Evolutionary conservation across 257 asterid genomes (phyloP).

Genomic region (Rubia yunnanensis): DNA sequence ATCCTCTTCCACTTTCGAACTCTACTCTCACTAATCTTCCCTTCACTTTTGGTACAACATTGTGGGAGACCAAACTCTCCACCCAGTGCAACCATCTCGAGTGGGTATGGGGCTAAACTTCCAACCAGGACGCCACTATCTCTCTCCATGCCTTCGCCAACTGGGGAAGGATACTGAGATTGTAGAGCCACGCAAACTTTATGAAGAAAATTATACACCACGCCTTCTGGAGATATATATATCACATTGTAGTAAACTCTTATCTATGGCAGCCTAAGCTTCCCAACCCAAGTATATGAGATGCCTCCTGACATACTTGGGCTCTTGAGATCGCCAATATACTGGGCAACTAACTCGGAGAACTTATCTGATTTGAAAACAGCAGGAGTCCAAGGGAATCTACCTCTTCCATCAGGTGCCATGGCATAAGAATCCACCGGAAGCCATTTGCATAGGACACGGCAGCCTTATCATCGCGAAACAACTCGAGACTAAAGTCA

Average conservation of each 20-base stretch:
- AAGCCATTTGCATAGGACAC: conserved; percentile 29
- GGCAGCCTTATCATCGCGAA: conserved; percentile 19
- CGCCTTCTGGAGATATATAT: conserved; percentile 43
- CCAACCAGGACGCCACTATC: conserved; percentile 10
- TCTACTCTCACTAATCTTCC: not conserved
- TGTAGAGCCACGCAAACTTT: conserved; percentile 27
- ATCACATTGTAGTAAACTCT: conserved; percentile 19
- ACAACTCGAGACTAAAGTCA: conserved; percentile 20
- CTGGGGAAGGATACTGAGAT: conserved; percentile 14
- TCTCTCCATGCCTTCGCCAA: conserved; percentile 12
- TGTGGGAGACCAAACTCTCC: too few species aligned
- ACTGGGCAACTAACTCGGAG: conserved; percentile 36
- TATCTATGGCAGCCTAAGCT: conserved; percentile 20
- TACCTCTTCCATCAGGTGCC: conserved; percentile 10
- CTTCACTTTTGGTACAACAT: too few species aligned
- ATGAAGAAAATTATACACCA: conserved; percentile 27
- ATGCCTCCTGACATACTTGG: conserved; percentile 28
- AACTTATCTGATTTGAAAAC: conserved; percentile 32
- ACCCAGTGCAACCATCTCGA: too few species aligned
- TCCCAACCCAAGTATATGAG: conserved; percentile 59
- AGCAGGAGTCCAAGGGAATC: conserved; percentile 29
- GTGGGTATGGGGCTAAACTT: conserved; percentile 16
- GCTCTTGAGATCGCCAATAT: not conserved
- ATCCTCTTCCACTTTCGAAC: not conserved
- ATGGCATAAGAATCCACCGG: conserved; percentile 18